A percentile compares a stretch with the other conserved stretches of the same genome.
Evolutionary conservation across 768 basidiomycete species (phyloP).

Genomic region (Mycena maculata): DNA sequence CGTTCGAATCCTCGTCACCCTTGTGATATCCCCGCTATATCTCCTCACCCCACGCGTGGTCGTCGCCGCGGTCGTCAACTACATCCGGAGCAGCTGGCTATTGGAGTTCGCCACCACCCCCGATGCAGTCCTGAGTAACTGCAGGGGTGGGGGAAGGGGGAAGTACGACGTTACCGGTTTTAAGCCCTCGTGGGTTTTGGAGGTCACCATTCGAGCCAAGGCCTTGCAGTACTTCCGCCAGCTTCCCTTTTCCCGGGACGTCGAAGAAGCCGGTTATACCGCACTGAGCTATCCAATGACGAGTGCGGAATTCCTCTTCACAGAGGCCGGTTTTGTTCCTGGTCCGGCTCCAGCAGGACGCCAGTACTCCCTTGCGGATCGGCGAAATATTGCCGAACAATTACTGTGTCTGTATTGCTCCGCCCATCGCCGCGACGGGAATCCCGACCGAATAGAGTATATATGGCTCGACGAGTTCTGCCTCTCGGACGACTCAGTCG

Average conservation of each 20-base stretch:
- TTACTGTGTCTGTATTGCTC: slow-evolving; percentile 14
- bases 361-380: not conserved
- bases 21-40: not conserved
- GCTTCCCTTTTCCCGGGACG: not conserved
- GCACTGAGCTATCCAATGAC: slow-evolving; percentile 13
- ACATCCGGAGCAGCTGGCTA: slow-evolving; percentile 8
- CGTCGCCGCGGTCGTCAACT: not conserved
- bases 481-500: not conserved
- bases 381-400: not conserved
- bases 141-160: not conserved
- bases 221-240: not conserved
- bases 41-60: not conserved
- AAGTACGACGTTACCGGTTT: slow-evolving; percentile 8
- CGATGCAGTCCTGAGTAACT: not conserved
- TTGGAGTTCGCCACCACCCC: slow-evolving; percentile 7
- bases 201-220: not conserved
- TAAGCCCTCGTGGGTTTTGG: slow-evolving; percentile 1
- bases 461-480: slow-evolving; percentile 29
- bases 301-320: slow-evolving; percentile 6
- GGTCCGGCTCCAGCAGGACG: not conserved
- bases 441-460: slow-evolving; percentile 2
- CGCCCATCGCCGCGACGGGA: not conserved
- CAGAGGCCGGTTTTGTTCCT: not conserved
- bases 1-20: not conserved
- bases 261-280: not conserved